phyloP scores from a whole-genome alignment of 352 stramenopile species.

The Elongisporangium senticosum region DNA sequence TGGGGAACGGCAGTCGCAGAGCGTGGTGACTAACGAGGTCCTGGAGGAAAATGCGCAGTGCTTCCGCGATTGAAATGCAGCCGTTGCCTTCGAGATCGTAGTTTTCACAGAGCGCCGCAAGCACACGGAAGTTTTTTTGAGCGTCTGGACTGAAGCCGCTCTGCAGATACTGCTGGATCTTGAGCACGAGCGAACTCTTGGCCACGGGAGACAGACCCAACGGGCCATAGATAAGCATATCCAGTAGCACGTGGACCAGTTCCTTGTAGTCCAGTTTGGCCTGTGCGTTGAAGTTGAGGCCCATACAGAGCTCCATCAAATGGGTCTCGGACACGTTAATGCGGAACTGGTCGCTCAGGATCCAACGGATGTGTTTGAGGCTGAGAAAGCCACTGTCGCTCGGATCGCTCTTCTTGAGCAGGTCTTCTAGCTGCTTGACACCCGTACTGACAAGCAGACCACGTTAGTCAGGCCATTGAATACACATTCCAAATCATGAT shows the following conservation, averaged over 20 bases:
- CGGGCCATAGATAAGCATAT: conserved; percentile 50
- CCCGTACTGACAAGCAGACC: conserved; percentile 14
- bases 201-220: conserved; percentile 13
- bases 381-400: conserved; percentile 33
- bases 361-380: conserved; percentile 41
- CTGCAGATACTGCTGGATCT: conserved; percentile 32
- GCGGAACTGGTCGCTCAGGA: conserved; percentile 28
- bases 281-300: conserved; percentile 52
- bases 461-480: neutral
- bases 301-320: conserved; percentile 55
- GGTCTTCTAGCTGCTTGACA: conserved; percentile 37
- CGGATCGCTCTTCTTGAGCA: conserved; percentile 21
- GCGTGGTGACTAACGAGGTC: conserved; percentile 36
- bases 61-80: conserved; percentile 28
- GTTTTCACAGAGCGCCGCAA: conserved; percentile 38
- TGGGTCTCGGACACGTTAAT: conserved; percentile 24
- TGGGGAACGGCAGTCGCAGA: conserved; percentile 19
- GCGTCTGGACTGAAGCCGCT: conserved; percentile 27
- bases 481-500: neutral
- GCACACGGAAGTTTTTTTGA: conserved; percentile 12
- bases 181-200: conserved; percentile 13
- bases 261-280: conserved; percentile 47
- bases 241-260: conserved; percentile 40
- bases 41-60: conserved; percentile 26
- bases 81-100: conserved; percentile 34